phyloP scores from a whole-genome alignment of 2,329 filamentous ascomycete genomes.

The Aspergillus latus region DNA sequence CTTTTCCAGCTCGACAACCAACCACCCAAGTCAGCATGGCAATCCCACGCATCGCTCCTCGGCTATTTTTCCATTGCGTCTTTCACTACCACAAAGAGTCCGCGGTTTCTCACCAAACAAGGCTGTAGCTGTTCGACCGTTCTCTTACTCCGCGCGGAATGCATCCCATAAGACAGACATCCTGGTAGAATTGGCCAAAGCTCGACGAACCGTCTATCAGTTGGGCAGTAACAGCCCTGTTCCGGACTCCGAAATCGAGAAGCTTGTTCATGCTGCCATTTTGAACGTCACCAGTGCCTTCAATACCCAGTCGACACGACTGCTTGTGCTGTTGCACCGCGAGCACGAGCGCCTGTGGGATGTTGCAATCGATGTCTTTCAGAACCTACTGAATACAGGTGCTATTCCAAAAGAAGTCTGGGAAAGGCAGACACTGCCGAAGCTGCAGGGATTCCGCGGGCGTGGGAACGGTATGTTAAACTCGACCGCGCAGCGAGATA shows the following conservation, averaged over 20 bases:
- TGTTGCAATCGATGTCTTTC: constrained; percentile 63
- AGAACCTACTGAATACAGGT: constrained; percentile 64
- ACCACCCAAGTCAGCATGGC: constrained; percentile 1
- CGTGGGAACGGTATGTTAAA: constrained; percentile 66
- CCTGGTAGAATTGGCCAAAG: constrained; percentile 34
- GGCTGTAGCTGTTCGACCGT: constrained; percentile 11
- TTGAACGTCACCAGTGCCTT: constrained; percentile 75
- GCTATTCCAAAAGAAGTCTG: constrained; percentile 54
- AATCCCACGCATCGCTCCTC: not conserved
- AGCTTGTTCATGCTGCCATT: constrained; percentile 51
- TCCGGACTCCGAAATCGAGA: constrained; percentile 37
- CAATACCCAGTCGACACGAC: constrained; percentile 82
- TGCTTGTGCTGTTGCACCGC: constrained; percentile 73
- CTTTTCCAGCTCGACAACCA: not conserved
- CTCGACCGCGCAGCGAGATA: not conserved
- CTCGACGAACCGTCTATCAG: constrained; percentile 39
- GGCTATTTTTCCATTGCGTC: not conserved
- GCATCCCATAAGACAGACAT: constrained; percentile 18
- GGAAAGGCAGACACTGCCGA: constrained; percentile 47
- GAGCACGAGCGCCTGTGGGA: constrained; percentile 91
- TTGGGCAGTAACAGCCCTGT: constrained; percentile 37
- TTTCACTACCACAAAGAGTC: not conserved
- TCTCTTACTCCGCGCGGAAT: constrained; percentile 13
- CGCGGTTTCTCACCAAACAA: constrained; percentile 29
- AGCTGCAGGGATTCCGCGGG: constrained; percentile 63